Conservation (phyloP, 2,329 filamentous ascomycete genomes). For the Myriosclerotinia duriaeana region DNA sequence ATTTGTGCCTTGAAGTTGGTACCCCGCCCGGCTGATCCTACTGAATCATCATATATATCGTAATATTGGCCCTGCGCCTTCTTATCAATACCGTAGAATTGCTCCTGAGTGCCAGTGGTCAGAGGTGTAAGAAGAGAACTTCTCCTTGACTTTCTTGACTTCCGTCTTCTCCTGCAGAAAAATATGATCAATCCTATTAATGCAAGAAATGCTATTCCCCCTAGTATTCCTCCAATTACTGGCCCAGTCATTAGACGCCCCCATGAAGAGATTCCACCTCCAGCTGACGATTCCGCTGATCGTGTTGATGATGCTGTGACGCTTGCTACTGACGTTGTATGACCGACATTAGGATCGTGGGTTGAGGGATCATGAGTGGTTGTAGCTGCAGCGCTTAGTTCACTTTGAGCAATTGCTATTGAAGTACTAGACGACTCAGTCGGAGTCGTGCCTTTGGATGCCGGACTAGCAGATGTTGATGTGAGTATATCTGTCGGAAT, state of each 20-base stretch:
- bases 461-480: conserved; percentile 25
- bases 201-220: conserved; percentile 35
- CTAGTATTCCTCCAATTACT: conserved; percentile 38
- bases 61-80: conserved; percentile 10
- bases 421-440: conserved; percentile 34
- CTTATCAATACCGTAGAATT: conserved; percentile 36
- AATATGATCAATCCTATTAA: conserved; percentile 36
- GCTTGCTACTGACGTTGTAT: conserved; percentile 26
- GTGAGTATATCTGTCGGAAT: not conserved
- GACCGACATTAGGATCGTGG: conserved; percentile 18
- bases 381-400: conserved; percentile 29
- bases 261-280: conserved; percentile 31
- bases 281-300: conserved; percentile 28
- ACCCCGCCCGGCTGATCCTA: conserved; percentile 28
- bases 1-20: conserved; percentile 31
- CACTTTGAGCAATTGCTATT: conserved; percentile 34
- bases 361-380: conserved; percentile 9
- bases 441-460: conserved; percentile 34
- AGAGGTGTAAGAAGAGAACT: conserved; percentile 37
- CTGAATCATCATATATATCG: conserved; percentile 23
- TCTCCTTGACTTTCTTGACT: conserved; percentile 23
- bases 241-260: conserved; percentile 29
- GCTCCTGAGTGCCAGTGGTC: conserved; percentile 28
- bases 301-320: conserved; percentile 24
- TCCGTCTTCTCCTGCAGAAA: conserved; percentile 33